Evolutionary conservation across 352 stramenopile genomes (phyloP), one percentile per base, ranked within the genome.

Genomic region (Chrysophaeum taylorii): DNA sequence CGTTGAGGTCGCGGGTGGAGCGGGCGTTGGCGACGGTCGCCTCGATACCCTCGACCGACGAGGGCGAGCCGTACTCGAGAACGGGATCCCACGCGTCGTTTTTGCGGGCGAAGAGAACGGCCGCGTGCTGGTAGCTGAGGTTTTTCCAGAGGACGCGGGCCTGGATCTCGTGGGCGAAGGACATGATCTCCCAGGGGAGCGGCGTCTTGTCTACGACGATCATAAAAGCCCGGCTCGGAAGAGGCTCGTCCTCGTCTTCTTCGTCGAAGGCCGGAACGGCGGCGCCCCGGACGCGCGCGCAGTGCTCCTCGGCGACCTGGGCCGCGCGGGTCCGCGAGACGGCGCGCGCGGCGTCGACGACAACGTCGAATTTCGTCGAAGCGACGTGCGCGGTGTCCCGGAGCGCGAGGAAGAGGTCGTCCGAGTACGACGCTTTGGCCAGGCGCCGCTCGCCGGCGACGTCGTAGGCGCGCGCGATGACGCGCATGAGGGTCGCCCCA

Each of bases 401-500:
- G 18, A 74, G 60, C 4, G 67, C 64, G 7, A 64, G 37, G 27
- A 74, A 18, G 57, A 45, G 72, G 54, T 78, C 67, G 50, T 76
- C 73, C 54, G 74, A 76, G 39, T 62, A 36, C 4, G 50, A 29
- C 25, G 64, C 70, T n/a, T n/a, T n/a, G n/a, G n/a, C n/a, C 0
- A 79, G 50, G 27, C 64, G 41, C n/a, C 68, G 77, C 38, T 77
- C 48, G n/a, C 66, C 69, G 38, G 79, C 62, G 27, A 73, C 68
- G 35, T 78, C 69, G 43, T 79, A 79, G 18, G 76, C 70, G 52
- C 77, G 75, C 23, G 70, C 76, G 38, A 79, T 67, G 62, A 79
- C 69, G 7, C 38, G 31, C 18, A 80, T 57, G 1, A 80, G 64
- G 0, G 68, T 76, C 23, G 67, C 73, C 43, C 75, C 75, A 71